A percentile compares a stretch with the other conserved stretches of the same genome.
Evolutionary conservation across 1,284 basidiomycete genomes (phyloP).

Genomic region (Fomes fomentarius): DNA sequence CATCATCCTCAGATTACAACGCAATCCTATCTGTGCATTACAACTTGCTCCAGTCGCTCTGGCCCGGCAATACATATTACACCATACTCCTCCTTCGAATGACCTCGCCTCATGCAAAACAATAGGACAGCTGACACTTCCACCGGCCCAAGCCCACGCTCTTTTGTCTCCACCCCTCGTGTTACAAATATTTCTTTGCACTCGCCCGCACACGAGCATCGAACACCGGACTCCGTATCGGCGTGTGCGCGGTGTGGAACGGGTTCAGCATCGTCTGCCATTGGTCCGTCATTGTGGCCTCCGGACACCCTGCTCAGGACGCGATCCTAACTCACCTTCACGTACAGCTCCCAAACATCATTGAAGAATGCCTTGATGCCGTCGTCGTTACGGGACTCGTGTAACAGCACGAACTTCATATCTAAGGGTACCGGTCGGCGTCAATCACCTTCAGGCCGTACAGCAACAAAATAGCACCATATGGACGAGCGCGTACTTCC

Average conservation of each 20-base stretch:
- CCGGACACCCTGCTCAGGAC: conserved; percentile 24
- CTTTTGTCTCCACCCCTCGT: conserved; percentile 12
- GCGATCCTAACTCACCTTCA: conserved; percentile 68
- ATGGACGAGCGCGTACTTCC: conserved; percentile 67
- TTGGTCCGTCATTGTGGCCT: conserved; percentile 15
- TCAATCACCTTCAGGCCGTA: conserved; percentile 15
- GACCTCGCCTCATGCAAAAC: not conserved
- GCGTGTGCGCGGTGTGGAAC: conserved; percentile 88
- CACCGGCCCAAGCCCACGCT: not conserved
- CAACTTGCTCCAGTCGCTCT: not conserved
- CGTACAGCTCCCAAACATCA: conserved; percentile 94
- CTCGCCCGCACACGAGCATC: conserved; percentile 83
- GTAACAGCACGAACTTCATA: conserved; percentile 89
- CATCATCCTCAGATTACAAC: not conserved
- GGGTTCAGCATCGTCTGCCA: conserved; percentile 87
- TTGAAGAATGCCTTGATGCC: conserved; percentile 89
- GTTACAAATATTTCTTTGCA: conserved; percentile 82
- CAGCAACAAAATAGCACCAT: conserved; percentile 1
- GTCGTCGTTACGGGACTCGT: conserved; percentile 95
- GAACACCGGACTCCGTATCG: conserved; percentile 80
- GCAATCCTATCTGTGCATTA: not conserved
- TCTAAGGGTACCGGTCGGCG: conserved; percentile 54
- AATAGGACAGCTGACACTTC: conserved; percentile 7
- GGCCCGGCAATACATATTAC: not conserved
- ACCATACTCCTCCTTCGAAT: not conserved